phyloP scores from a whole-genome alignment of 2,329 filamentous ascomycete genomes.

The Aspergillus intermedius region DNA sequence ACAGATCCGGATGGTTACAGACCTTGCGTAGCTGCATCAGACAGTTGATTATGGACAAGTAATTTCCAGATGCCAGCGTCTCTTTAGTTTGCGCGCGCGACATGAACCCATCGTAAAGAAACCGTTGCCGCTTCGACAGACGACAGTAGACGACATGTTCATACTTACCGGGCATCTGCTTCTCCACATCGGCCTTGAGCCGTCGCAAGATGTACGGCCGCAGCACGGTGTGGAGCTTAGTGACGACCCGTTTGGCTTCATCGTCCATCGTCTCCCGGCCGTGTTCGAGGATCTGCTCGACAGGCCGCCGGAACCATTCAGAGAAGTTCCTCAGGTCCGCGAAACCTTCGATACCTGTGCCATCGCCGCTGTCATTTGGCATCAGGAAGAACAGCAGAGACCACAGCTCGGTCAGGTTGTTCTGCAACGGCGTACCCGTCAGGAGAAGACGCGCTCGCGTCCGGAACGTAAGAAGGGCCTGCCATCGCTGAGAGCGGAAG shows the following conservation, averaged over 20 bases:
- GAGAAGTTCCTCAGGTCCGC: conserved; percentile 94
- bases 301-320: conserved; percentile 89
- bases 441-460: conserved; percentile 80
- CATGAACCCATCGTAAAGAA: conserved; percentile 94
- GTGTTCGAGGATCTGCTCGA: conserved; percentile 92
- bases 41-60: conserved; percentile 96
- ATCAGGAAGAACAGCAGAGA: conserved; percentile 94
- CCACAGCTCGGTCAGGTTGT: conserved; percentile 95
- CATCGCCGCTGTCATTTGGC: conserved; percentile 62
- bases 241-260: conserved; percentile 84
- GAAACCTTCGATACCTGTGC: conserved; percentile 80
- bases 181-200: conserved; percentile 93
- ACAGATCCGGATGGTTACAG: conserved; percentile 96
- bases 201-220: conserved; percentile 85
- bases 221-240: conserved; percentile 87
- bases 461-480: conserved; percentile 87
- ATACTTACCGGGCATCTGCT: conserved; percentile 97
- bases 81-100: conserved; percentile 81
- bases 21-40: conserved; percentile 96
- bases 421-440: conserved; percentile 92
- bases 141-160: conserved; percentile 96
- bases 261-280: conserved; percentile 91
- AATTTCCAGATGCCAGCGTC: conserved; percentile 86
- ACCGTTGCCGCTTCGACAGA: conserved; percentile 87
- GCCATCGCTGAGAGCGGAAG: conserved; percentile 96